phyloP scores from a whole-genome alignment of 805 yeast species.

The Sugiyamaella marilandica region DNA sequence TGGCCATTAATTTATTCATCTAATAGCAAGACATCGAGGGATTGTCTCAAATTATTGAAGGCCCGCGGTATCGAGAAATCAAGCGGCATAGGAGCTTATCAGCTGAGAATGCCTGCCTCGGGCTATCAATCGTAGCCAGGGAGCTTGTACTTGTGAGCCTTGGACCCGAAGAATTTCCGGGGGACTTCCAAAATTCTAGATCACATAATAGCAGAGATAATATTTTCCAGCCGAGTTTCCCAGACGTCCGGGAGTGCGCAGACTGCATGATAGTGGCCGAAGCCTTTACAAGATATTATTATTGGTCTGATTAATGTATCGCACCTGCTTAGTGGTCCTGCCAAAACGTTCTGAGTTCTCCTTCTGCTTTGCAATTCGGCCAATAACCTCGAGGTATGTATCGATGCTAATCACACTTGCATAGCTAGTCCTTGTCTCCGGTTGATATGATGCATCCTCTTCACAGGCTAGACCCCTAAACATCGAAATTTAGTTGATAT shows the following conservation, averaged over 20 bases:
- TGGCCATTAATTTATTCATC: no score
- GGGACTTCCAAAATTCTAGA: not conserved
- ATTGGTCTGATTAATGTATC: conserved; percentile 1
- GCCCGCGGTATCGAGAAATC: no score
- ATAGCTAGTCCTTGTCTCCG: conserved; percentile 6
- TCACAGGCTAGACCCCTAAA: not conserved
- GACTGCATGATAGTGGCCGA: conserved; percentile 3
- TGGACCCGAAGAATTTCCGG: conserved; percentile 1
- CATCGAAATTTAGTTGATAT: not conserved
- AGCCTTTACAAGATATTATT: not conserved
- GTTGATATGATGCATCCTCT: conserved; percentile 3
- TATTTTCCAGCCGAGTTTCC: conserved; percentile 4
- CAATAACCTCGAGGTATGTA: conserved; percentile 2
- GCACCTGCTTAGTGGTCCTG: not conserved
- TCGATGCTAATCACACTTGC: not conserved
- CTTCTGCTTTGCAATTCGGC: not conserved
- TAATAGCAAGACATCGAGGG: no score
- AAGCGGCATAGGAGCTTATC: no score
- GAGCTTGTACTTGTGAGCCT: not conserved
- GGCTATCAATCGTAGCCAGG: not conserved
- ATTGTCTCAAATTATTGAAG: no score
- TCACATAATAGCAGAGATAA: not conserved
- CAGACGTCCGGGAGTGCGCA: not conserved
- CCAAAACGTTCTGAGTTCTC: not conserved
- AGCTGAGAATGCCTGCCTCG: no score